phyloP scores from a whole-genome alignment of 2,329 filamentous ascomycete species.

The Phialocephala sp. region DNA sequence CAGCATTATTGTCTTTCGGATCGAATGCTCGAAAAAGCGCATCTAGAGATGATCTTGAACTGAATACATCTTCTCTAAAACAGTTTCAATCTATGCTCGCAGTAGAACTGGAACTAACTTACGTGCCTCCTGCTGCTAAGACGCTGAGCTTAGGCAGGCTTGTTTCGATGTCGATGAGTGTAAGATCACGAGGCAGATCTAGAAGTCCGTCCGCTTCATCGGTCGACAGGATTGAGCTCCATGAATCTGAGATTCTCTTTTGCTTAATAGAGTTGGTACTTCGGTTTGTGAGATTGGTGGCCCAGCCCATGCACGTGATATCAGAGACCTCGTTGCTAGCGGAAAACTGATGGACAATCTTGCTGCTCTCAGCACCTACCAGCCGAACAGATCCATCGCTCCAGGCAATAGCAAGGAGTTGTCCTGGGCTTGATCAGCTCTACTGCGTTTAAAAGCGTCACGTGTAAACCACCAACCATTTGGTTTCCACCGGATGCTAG shows the following conservation, averaged over 20 bases:
- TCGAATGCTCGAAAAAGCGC: conserved; percentile 46
- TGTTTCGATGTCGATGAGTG: conserved; percentile 76
- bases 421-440: conserved; percentile 53
- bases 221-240: conserved; percentile 31
- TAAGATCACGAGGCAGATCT: conserved; percentile 74
- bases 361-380: conserved; percentile 80
- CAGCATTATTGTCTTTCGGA: conserved; percentile 71
- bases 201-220: conserved; percentile 31
- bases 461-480: conserved; percentile 37
- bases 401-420: conserved; percentile 83
- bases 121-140: conserved; percentile 69
- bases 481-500: conserved; percentile 46
- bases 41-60: conserved; percentile 43
- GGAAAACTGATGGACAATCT: conserved; percentile 74
- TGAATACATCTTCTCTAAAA: conserved; percentile 44
- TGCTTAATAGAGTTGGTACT: conserved; percentile 24
- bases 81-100: conserved; percentile 19
- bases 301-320: conserved; percentile 52
- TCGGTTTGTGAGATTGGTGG: conserved; percentile 41
- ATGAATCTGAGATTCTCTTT: conserved; percentile 29
- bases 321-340: conserved; percentile 42
- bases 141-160: conserved; percentile 78
- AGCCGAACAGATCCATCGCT: conserved; percentile 80
- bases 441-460: too few relatives aligned
- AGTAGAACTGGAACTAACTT: conserved; percentile 43